Evolutionary conservation across 305 asterid species (phyloP), one percentile per base, ranked within the genome.

Genomic region (Caryopteris hybrid): DNA sequence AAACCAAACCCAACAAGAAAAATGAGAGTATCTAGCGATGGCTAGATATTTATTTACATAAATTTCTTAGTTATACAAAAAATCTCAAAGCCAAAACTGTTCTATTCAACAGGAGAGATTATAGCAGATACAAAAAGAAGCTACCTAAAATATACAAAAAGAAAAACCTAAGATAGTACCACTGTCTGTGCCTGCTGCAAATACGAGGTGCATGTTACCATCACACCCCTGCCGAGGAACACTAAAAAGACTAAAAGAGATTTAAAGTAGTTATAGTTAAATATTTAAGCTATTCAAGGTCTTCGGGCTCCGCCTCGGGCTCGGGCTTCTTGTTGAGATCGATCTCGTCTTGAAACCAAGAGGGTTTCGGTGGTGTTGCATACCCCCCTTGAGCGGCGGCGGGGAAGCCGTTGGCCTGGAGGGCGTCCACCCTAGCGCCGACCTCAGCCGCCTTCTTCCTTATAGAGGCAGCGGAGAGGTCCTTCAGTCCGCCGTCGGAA

Each of bases 391-490:
- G 48, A 2, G 45, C 54, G 43, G 64, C 45, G 45, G 61, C 69
- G 66, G 21, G 56, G 64, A 36, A 45, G 55, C 60, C 68, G 78
- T 50, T 61, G 45, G 79, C 48, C 57, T 84, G 91, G 13, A 82
- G 73, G 20, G 95, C 95, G 66, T 90, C 97, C 16, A 90, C 97
- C 62, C 89, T 78, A 2, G 94, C 83, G 61, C 97, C 97, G 21
- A 90, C 95, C 82, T 88, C 97, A 21, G 82, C 90, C 52, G 97
- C 95, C 76, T 72, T 83, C 85, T 80, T 75, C 51, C 95, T 75
- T 65, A 90, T 90, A 7, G 87, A 73, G 9, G 85, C 86, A 13
- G 95, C 90, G 47, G 95, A 86, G n/a, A 90, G 77, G 65, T 86
- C 93, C 55, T 71, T 64, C 22, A 74, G 60, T 6, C 57, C 85